A percentile compares a stretch with the other conserved stretches of the same genome.
phyloP scores from a whole-genome alignment of 495 filamentous ascomycete species.

The Penicillium robsamsonii region DNA sequence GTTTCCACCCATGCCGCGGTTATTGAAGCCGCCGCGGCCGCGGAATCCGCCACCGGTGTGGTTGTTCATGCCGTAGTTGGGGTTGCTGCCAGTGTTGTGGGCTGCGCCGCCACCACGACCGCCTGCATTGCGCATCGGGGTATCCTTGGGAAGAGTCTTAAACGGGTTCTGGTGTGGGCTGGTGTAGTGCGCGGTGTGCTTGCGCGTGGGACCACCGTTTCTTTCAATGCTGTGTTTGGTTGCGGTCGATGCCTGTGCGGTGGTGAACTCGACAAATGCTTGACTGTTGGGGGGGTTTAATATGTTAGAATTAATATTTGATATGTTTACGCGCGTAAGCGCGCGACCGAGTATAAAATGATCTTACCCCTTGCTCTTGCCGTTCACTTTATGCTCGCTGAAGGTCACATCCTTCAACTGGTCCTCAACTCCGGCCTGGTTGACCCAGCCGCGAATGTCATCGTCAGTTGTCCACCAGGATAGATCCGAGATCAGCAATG shows the following conservation, averaged over 20 bases:
- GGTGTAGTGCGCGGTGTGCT: conserved; percentile 71
- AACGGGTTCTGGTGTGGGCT: conserved; percentile 81
- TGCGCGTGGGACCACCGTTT: conserved; percentile 59
- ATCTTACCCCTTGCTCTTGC: conserved; percentile 92
- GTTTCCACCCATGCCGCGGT: conserved; percentile 37
- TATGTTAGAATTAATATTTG: neutral
- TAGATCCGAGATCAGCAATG: conserved; percentile 81
- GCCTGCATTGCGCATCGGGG: conserved; percentile 66
- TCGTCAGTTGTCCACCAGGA: conserved; percentile 98
- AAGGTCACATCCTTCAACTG: conserved; percentile 93
- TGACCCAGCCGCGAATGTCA: conserved; percentile 85
- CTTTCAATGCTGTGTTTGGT: conserved; percentile 78
- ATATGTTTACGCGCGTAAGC: conserved; percentile 4
- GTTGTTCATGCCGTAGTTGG: conserved; percentile 24
- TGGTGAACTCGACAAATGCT: conserved; percentile 83
- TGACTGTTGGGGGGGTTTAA: conserved; percentile 55
- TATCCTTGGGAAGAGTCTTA: conserved; percentile 87
- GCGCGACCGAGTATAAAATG: neutral
- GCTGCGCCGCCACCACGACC: conserved; percentile 36
- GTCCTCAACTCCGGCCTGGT: conserved; percentile 69
- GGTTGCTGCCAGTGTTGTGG: neutral
- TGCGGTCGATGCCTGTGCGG: conserved; percentile 81
- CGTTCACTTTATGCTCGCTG: conserved; percentile 97
- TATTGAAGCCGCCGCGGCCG: conserved; percentile 47
- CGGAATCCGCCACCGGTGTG: conserved; percentile 40